Conservation (phyloP, 148 eudicot species). For the Persicaria maculosa region DNA sequence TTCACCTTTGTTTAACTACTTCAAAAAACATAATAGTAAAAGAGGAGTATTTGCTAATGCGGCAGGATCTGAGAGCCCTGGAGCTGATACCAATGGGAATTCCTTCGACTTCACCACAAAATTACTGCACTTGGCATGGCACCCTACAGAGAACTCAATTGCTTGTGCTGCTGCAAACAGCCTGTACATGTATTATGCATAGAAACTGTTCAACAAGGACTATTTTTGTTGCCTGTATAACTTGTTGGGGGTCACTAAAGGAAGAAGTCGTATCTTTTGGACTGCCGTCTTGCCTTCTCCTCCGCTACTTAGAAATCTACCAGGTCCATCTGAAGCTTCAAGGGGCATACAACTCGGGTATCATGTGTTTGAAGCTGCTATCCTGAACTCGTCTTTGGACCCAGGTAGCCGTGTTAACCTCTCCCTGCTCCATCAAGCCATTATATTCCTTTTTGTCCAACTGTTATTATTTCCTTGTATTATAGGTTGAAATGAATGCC, state of each 20-base stretch:
- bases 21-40: background rate
- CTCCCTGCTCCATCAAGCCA: background rate
- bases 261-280: background rate
- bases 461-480: too few species aligned
- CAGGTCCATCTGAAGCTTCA: background rate
- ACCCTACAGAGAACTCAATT: constrained; percentile 72
- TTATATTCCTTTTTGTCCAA: background rate
- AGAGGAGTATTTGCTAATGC: constrained; percentile 9
- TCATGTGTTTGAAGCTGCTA: background rate
- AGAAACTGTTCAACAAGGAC: constrained; percentile 18
- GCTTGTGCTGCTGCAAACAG: constrained; percentile 95
- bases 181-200: constrained; percentile 93
- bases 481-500: background rate
- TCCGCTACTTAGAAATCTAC: background rate
- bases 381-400: background rate
- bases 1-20: background rate
- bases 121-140: constrained; percentile 91
- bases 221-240: background rate
- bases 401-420: background rate
- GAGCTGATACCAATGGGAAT: constrained; percentile 63
- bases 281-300: background rate
- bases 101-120: constrained; percentile 71
- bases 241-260: background rate
- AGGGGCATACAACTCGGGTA: background rate
- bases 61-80: constrained; percentile 64